Evolutionary conservation across 2,329 filamentous ascomycete species (phyloP), one percentile per base, ranked within the genome.

Genomic region (Blastomyces parvus): DNA sequence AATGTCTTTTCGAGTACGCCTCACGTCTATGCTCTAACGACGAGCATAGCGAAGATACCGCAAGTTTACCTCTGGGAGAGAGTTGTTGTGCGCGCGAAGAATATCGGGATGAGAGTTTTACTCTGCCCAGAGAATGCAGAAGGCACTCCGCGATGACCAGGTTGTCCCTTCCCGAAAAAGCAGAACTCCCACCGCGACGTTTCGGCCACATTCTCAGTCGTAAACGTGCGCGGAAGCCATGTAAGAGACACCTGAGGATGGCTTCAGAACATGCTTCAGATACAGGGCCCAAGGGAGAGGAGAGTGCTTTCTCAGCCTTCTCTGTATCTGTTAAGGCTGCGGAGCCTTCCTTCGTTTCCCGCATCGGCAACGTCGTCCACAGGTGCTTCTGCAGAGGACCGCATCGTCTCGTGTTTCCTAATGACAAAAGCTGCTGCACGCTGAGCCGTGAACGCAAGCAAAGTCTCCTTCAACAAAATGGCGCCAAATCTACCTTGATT

Each of bases 1-100:
- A 48, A 46, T 59, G 57, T 36, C 42, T 59, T 17, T 4, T 59
- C 9, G 57, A 59, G 42, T 59, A 59, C n/a, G 57, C 57, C 40
- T 17, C 57, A 7, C 25, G 46, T 14, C 17, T 59, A 42, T 59
- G 57, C 25, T 33, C 57, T 5, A 46, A 59, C 57, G 30, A n/a
- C 57, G n/a, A 48, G 9, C 57, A 59, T 46, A 27, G 57, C 22
- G 57, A 17, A 8, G 40, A 59, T 1, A 22, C 6, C 3, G 27
- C 25, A 27, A 5, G 8, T 1, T 25, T 14, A 1, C 17, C 38
- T 13, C 22, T 48, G n/a, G 25, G 7, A 48, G 57, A 30, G 7
- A 22, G 22, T 27, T 58, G 56, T 17, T 59, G 57, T 46, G n/a
- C 40, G 19, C 38, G 40, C 38, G 38, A 59, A 17, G 25, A 59